Base-by-base conservation (phyloP, 2,329 filamentous ascomycete genomes). In the Ustulina deusta region DNA sequence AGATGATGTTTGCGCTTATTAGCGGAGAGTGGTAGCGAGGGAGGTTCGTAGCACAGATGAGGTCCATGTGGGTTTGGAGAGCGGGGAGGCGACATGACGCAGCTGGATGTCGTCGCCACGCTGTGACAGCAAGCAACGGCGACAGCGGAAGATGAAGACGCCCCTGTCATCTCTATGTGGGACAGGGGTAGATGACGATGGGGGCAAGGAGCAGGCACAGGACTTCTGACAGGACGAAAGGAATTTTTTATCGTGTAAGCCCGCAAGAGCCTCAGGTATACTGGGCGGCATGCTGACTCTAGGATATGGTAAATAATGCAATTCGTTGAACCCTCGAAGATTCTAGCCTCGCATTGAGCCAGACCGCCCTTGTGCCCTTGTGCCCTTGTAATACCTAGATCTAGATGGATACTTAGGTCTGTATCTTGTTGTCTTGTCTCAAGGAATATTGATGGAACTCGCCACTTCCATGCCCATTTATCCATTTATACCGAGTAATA, bases 181-280 rank as follows among this genome's bases (percentile, higher is more conserved):
- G 27, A 58, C 55, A 58, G 25, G 55, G 55, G 40, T 46, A 34
- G 40, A 58, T 29, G 29, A 46, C 27, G 40, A 40, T 54, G 40
- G 20, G 22, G 38, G 46, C 38, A 25, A 55, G 51, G 32, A 29
- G 27, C 20, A 55, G 49, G 49, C 9, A 34, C 27, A 34, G 25
- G 46, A 51, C 46, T 51, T 34, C 17, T 34, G 49, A 52, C 27
- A 56, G 54, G 54, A 29, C 29, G 36, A 42, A 42, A 20, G 36
- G 2, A 17, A n/a, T 36, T 38, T 55, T 22, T 9, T 49, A 7
- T 27, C 10, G 48, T 42, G 52, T 49, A 46, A 40, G 48, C 57
- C 15, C 25, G n/a, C 27, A 56, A 67, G 65, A 68, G 65, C 65
- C 65, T 60, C 61, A 13, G 27, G 27, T 46, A 44, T 17, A 10